These are phyloP conservation scores for Fragaria vesca DNA, from an alignment of 306 rosid genomes.

Conservation along the genomic window DNA sequence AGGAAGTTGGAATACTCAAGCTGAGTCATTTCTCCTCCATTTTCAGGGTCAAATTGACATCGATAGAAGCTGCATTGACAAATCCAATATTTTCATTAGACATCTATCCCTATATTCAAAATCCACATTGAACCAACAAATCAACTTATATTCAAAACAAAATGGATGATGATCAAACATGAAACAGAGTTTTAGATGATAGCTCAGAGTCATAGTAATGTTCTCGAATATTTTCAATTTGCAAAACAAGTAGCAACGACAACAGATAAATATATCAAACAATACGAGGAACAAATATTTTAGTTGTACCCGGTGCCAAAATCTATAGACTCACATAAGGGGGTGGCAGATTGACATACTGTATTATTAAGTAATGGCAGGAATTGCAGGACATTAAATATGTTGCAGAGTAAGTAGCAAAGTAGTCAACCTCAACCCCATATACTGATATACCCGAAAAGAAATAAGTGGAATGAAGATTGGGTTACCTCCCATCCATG, in stretches of 20 bases:
- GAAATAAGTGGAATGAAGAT: neutral
- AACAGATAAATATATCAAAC: neutral
- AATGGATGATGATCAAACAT: neutral
- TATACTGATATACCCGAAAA: neutral
- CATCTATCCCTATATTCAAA: neutral
- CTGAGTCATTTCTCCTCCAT: constrained; percentile 78
- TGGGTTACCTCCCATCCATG: constrained; percentile 78
- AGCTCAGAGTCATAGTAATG: neutral
- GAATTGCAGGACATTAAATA: neutral
- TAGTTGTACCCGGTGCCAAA: neutral
- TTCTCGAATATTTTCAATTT: neutral
- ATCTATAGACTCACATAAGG: neutral
- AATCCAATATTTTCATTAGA: constrained; percentile 2
- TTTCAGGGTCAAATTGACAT: constrained; percentile 58
- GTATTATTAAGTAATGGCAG: neutral
- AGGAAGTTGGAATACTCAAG: constrained; percentile 65
- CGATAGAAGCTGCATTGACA: constrained; percentile 65
- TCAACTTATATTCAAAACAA: neutral
- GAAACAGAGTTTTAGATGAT: neutral
- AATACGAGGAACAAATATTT: neutral
- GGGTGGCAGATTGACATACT: neutral
- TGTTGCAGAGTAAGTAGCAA: neutral
- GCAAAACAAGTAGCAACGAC: neutral
- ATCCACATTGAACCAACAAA: neutral
- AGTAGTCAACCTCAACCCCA: neutral